Percentiles rank a stretch among this genome's conserved stretches.
phyloP scores from a whole-genome alignment of 2,329 filamentous ascomycete species.

The Lasiodiplodia sp. region DNA sequence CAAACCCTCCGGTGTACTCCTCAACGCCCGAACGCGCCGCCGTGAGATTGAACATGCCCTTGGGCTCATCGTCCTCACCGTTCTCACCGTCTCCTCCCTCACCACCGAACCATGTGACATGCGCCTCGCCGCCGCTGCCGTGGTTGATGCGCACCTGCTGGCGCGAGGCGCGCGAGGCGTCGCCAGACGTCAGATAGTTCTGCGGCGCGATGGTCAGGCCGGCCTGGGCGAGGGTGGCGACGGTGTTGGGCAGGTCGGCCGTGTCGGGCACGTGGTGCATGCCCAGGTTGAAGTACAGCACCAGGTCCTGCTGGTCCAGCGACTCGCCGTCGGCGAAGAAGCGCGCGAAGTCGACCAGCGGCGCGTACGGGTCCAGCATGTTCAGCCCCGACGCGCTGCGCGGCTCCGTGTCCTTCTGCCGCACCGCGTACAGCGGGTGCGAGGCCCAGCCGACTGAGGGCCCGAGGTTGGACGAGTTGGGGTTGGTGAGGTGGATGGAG shows the following conservation, averaged over 20 bases:
- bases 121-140: constrained; percentile 37
- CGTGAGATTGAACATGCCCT: neutral
- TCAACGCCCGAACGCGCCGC: neutral
- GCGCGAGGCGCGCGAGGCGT: constrained; percentile 47
- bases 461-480: constrained; percentile 56
- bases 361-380: constrained; percentile 54
- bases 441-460: constrained; percentile 59
- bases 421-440: constrained; percentile 60
- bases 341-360: constrained; percentile 59
- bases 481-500: constrained; percentile 53
- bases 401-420: constrained; percentile 62
- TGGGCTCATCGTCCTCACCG: neutral
- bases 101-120: constrained; percentile 43
- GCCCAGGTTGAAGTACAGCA: constrained; percentile 61
- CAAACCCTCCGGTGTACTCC: constrained; percentile 38
- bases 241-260: constrained; percentile 59
- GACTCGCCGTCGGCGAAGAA: constrained; percentile 56
- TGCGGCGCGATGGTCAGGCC: constrained; percentile 52
- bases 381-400: constrained; percentile 56
- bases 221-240: constrained; percentile 57
- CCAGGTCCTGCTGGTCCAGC: constrained; percentile 50
- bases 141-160: constrained; percentile 52
- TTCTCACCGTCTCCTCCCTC: neutral
- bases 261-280: constrained; percentile 58
- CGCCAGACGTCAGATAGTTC: constrained; percentile 49